Conservation (phyloP, 1,284 basidiomycete genomes). For the Cystobasidium slooffiae region DNA sequence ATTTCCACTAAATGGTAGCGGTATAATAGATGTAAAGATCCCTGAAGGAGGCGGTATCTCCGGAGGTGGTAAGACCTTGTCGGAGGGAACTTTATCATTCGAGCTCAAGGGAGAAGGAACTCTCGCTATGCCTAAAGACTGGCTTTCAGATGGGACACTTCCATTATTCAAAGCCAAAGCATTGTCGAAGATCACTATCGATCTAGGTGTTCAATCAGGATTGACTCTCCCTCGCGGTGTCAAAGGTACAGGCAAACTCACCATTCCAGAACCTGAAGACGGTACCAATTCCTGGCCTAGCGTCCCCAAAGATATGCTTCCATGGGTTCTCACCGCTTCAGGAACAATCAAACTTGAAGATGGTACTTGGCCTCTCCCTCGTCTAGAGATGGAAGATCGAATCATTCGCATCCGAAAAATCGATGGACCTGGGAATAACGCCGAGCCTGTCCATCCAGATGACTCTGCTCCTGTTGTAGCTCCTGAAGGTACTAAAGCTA, state of each 20-base stretch:
- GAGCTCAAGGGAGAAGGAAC: not conserved
- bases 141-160: not conserved
- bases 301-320: conserved; percentile 2
- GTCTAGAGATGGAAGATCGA: not conserved
- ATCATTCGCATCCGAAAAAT: not conserved
- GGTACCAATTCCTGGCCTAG: conserved; percentile 9
- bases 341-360: conserved; percentile 7
- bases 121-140: not conserved
- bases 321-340: not conserved
- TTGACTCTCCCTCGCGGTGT: conserved; percentile 20
- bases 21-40: not conserved
- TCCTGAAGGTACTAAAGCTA: conserved; percentile 6
- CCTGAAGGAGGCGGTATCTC: too few species aligned
- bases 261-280: not conserved
- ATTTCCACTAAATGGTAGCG: not conserved
- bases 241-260: conserved; percentile 9
- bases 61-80: not conserved
- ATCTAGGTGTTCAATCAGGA: conserved; percentile 8
- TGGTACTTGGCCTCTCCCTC: conserved; percentile 12
- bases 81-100: conserved; percentile 4
- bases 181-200: conserved; percentile 3
- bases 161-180: not conserved
- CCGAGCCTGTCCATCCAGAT: conserved; percentile 11
- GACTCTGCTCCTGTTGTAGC: not conserved
- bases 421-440: not conserved